A percentile compares a stretch with the other conserved stretches of the same genome.
Evolutionary conservation across 441 rosid genomes (phyloP).

Genomic region (Jatropha multifida): DNA sequence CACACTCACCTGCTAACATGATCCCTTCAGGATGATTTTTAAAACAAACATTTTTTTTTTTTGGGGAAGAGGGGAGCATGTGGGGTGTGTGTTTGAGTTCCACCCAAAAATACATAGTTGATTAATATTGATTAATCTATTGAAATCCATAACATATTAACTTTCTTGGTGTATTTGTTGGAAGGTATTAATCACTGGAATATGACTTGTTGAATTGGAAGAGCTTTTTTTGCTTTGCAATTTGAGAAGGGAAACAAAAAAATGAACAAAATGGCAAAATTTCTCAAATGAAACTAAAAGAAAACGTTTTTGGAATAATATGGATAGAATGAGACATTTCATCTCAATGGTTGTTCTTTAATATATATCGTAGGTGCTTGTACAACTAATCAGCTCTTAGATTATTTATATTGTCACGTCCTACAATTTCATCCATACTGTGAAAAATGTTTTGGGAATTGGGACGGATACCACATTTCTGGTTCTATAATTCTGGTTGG

Average conservation of each 20-base stretch:
- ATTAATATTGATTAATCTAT: background rate
- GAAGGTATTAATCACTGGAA: background rate
- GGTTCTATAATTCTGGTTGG: no score
- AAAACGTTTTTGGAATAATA: background rate
- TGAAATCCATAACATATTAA: background rate
- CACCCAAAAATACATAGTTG: background rate
- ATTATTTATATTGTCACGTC: background rate
- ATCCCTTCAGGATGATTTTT: background rate
- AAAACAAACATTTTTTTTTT: background rate
- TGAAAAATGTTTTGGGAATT: background rate
- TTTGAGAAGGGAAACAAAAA: background rate
- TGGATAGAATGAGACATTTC: background rate
- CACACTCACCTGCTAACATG: background rate
- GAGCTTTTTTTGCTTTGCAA: background rate
- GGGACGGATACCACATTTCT: no score
- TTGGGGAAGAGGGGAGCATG: no score
- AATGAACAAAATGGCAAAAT: background rate
- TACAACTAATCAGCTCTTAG: background rate
- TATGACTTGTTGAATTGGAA: background rate
- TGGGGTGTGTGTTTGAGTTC: background rate
- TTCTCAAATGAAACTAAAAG: background rate
- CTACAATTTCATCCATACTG: background rate
- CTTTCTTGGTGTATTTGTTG: background rate
- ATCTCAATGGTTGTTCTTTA: background rate
- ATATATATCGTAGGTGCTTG: background rate